phyloP scores from a whole-genome alignment of 2,329 filamentous ascomycete genomes.

The Botrytis squamosa region DNA sequence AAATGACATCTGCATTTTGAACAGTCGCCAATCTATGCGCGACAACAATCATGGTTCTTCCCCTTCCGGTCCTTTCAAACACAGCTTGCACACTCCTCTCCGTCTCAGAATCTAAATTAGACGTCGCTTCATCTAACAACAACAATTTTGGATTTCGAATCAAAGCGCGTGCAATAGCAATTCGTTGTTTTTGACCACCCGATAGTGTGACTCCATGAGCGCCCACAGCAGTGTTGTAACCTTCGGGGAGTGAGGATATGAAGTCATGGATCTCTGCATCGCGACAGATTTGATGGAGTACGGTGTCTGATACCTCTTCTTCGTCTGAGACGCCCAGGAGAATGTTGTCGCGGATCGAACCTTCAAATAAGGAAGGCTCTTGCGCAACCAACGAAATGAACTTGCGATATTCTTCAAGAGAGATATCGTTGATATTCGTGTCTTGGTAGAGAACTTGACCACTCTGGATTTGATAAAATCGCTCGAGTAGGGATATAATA shows the following conservation, averaged over 20 bases:
- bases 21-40: constrained; percentile 76
- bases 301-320: constrained; percentile 44
- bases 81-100: constrained; percentile 62
- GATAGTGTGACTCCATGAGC: constrained; percentile 48
- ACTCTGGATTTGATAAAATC: constrained; percentile 67
- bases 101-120: constrained; percentile 54
- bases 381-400: constrained; percentile 70
- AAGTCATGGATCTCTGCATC: constrained; percentile 55
- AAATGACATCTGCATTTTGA: constrained; percentile 57
- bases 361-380: constrained; percentile 65
- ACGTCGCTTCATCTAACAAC: constrained; percentile 59
- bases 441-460: constrained; percentile 66
- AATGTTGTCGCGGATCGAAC: constrained; percentile 68
- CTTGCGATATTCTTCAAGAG: constrained; percentile 62
- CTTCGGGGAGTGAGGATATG: constrained; percentile 51
- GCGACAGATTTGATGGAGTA: constrained; percentile 48
- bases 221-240: constrained; percentile 49
- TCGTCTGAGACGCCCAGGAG: constrained; percentile 57
- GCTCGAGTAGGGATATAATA: constrained; percentile 63
- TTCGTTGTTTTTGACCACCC: constrained; percentile 56
- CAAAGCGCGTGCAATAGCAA: constrained; percentile 55
- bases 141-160: constrained; percentile 52
- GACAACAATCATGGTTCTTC: constrained; percentile 73
- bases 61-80: constrained; percentile 61
- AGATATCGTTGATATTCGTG: constrained; percentile 56